Conservation (phyloP, 306 rosid genomes). For the Hippophae gyantsensis region DNA sequence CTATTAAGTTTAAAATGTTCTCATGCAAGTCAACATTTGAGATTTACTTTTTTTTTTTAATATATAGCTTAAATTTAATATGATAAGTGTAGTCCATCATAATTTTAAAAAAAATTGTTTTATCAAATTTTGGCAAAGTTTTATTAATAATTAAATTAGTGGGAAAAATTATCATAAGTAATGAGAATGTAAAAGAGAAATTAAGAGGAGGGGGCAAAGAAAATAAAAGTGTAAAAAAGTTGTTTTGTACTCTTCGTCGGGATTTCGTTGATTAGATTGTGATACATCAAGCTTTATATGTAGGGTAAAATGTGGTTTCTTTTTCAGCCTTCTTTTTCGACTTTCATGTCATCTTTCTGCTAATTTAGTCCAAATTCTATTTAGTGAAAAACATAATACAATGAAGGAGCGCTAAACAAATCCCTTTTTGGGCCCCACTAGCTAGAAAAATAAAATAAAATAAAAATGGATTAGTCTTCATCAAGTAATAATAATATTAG, state of each 20-base stretch:
- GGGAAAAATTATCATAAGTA: neutral
- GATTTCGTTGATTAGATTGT: slow-evolving; percentile 12
- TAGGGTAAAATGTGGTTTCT: slow-evolving; percentile 54
- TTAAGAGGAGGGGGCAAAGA: slow-evolving; percentile 5
- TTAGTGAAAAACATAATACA: slow-evolving; percentile 28
- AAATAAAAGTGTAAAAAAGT: slow-evolving; percentile 26
- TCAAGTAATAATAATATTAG: slow-evolving; percentile 27
- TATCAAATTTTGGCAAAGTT: no score
- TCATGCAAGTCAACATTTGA: no score
- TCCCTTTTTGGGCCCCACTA: slow-evolving; percentile 25
- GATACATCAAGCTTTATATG: slow-evolving; percentile 42
- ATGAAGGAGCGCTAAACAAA: slow-evolving; percentile 53
- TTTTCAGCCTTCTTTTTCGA: slow-evolving; percentile 67
- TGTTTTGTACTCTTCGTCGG: slow-evolving; percentile 28
- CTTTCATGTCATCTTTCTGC: slow-evolving; percentile 46
- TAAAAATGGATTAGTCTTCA: slow-evolving; percentile 26
- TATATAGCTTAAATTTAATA: no score
- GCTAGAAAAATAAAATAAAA: slow-evolving; percentile 25
- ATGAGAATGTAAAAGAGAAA: slow-evolving; percentile 16
- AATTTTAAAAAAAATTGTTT: no score
- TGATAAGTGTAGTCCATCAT: no score
- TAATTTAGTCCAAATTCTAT: slow-evolving; percentile 33
- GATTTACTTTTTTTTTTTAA: no score
- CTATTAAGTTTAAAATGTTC: no score
- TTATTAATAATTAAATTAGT: neutral